Conservation (phyloP, 352 stramenopile genomes). For the Pythium monospermum region DNA sequence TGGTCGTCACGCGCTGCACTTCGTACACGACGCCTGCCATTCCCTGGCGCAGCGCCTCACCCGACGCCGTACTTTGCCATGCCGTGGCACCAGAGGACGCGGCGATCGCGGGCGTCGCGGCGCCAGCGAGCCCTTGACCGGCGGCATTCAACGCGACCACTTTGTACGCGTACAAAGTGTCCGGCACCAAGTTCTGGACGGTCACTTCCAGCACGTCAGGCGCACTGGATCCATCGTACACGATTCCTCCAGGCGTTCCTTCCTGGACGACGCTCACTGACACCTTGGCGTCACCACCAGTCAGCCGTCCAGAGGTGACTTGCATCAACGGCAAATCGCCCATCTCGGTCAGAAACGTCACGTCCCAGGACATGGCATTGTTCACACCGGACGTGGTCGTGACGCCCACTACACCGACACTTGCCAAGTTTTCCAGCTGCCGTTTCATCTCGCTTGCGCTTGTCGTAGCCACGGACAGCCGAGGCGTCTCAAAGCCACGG, state of each 20-base stretch:
- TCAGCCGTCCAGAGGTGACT: constrained; percentile 86
- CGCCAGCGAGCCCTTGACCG: constrained; percentile 83
- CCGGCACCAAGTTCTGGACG: constrained; percentile 76
- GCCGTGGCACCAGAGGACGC: constrained; percentile 86
- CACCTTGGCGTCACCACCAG: constrained; percentile 49
- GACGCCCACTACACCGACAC: constrained; percentile 75
- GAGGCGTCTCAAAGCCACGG: constrained; percentile 64
- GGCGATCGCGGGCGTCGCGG: constrained; percentile 88
- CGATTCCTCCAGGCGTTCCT: constrained; percentile 84
- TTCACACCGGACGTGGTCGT: constrained; percentile 35
- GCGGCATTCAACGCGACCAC: constrained; percentile 91
- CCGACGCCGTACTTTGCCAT: constrained; percentile 85
- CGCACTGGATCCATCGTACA: constrained; percentile 89
- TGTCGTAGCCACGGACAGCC: constrained; percentile 49
- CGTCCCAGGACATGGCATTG: constrained; percentile 80
- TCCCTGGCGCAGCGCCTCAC: constrained; percentile 77
- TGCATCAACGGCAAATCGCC: constrained; percentile 91
- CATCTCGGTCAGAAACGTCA: constrained; percentile 93
- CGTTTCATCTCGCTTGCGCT: constrained; percentile 70
- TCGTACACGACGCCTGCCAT: constrained; percentile 95
- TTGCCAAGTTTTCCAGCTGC: constrained; percentile 87
- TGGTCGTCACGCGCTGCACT: constrained; percentile 88
- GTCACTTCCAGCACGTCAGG: constrained; percentile 79
- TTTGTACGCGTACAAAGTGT: constrained; percentile 91
- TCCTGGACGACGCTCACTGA: constrained; percentile 73